phyloP scores from a whole-genome alignment of 306 rosid species.

The Carpinus fangiana region DNA sequence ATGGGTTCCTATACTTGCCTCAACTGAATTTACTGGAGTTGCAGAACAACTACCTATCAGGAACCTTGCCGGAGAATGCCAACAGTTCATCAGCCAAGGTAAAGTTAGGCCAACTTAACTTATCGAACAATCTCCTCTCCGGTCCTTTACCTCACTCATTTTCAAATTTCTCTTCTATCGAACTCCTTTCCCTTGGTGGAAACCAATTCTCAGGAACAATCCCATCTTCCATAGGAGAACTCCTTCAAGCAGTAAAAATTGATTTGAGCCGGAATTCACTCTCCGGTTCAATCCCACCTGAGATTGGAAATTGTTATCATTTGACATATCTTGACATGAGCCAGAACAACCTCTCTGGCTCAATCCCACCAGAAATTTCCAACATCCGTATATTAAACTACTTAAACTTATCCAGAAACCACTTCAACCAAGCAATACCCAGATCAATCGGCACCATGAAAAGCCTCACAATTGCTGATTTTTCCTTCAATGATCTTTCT shows the following conservation, averaged over 20 bases:
- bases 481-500: conserved; percentile 82
- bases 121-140: conserved; percentile 70
- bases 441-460: conserved; percentile 64
- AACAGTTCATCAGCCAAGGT: conserved; percentile 52
- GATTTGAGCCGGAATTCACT: conserved; percentile 68
- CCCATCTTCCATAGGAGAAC: conserved; percentile 70
- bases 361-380: conserved; percentile 61
- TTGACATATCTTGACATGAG: conserved; percentile 85
- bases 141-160: conserved; percentile 70
- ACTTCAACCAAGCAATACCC: conserved; percentile 65
- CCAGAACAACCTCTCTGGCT: conserved; percentile 85
- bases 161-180: conserved; percentile 64
- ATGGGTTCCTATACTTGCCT: conserved; percentile 79
- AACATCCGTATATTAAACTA: conserved; percentile 57
- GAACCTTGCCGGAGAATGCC: conserved; percentile 60
- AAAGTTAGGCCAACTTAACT: conserved; percentile 59
- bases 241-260: conserved; percentile 55
- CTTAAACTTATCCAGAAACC: conserved; percentile 71
- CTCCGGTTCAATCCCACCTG: conserved; percentile 59
- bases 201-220: conserved; percentile 79
- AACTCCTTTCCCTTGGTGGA: conserved; percentile 61
- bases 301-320: conserved; percentile 54
- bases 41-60: conserved; percentile 71
- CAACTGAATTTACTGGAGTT: conserved; percentile 63
- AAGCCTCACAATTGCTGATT: conserved; percentile 86